Percentiles rank a stretch among this genome's conserved stretches.
These are phyloP conservation scores for Annulohypoxylon moriforme DNA, from an alignment of 495 filamentous ascomycete genomes.

Conservation along the genomic window DNA sequence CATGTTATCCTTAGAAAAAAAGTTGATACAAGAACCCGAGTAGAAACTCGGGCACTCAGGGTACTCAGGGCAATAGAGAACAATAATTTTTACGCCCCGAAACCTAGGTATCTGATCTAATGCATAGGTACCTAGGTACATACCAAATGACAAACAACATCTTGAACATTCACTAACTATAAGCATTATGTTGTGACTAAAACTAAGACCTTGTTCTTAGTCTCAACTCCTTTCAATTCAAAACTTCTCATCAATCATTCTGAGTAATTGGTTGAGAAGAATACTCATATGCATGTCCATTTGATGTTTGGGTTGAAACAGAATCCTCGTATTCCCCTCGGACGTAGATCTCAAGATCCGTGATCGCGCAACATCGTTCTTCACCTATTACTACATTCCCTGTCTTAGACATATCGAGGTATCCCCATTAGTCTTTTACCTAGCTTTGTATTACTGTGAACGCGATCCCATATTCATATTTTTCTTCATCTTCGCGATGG, in stretches of 20 bases:
- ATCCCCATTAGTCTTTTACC: not conserved
- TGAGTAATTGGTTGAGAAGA: not conserved
- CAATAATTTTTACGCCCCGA: no score
- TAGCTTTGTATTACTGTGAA: not conserved
- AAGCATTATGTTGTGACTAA: not conserved
- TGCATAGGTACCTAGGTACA: no score
- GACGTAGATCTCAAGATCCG: not conserved
- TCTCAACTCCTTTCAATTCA: not conserved
- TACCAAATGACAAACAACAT: no score
- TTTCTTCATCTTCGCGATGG: slow-evolving; percentile 3
- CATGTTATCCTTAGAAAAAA: no score
- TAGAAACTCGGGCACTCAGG: no score
- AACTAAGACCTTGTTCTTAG: not conserved
- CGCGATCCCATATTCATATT: not conserved
- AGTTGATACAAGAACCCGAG: no score
- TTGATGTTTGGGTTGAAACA: not conserved
- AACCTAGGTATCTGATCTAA: no score
- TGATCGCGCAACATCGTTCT: no score
- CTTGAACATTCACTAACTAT: no score
- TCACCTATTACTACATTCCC: not conserved
- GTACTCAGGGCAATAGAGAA: no score
- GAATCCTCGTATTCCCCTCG: not conserved
- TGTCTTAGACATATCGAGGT: not conserved
- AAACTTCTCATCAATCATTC: not conserved
- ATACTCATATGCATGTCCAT: no score